phyloP scores from a whole-genome alignment of 2,329 filamentous ascomycete genomes.

The Lizonia empirigonia region DNA sequence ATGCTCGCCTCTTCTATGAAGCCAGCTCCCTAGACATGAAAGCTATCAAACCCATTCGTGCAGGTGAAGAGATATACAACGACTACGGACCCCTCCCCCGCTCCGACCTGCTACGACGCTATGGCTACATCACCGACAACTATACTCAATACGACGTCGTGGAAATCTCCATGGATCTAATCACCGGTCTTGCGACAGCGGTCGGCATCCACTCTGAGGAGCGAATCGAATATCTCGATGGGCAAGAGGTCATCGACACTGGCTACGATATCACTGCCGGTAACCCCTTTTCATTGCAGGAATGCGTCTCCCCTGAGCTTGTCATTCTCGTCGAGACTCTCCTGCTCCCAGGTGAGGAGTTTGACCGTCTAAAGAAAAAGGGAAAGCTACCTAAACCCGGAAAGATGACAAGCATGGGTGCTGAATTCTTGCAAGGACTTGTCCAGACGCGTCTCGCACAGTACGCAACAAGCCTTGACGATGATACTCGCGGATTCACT shows the following conservation, averaged over 20 bases:
- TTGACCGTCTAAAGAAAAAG: slow-evolving; percentile 49
- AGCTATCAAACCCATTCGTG: slow-evolving; percentile 68
- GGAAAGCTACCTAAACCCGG: slow-evolving; percentile 52
- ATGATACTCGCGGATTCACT: slow-evolving; percentile 57
- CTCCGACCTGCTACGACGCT: slow-evolving; percentile 79
- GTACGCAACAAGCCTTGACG: slow-evolving; percentile 60
- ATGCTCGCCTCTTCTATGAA: slow-evolving; percentile 69
- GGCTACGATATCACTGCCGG: slow-evolving; percentile 64
- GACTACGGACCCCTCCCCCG: slow-evolving; percentile 87
- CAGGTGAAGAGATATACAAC: slow-evolving; percentile 81
- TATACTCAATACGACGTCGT: slow-evolving; percentile 82
- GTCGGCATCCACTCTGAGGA: slow-evolving; percentile 22
- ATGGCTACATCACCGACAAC: slow-evolving; percentile 82
- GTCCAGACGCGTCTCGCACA: slow-evolving; percentile 51
- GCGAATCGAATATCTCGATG: slow-evolving; percentile 62
- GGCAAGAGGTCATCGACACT: slow-evolving; percentile 70
- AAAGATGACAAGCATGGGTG: slow-evolving; percentile 49
- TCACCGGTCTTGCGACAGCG: slow-evolving; percentile 46
- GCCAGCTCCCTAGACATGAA: slow-evolving; percentile 70
- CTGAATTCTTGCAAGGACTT: slow-evolving; percentile 48
- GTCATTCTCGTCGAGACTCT: slow-evolving; percentile 54
- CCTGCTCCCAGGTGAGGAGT: slow-evolving; percentile 49
- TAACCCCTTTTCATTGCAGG: slow-evolving; percentile 41
- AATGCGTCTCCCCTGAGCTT: slow-evolving; percentile 51
- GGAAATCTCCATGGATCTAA: slow-evolving; percentile 70